Conservation (phyloP, 495 filamentous ascomycete genomes). For the Tuber aestivum region DNA sequence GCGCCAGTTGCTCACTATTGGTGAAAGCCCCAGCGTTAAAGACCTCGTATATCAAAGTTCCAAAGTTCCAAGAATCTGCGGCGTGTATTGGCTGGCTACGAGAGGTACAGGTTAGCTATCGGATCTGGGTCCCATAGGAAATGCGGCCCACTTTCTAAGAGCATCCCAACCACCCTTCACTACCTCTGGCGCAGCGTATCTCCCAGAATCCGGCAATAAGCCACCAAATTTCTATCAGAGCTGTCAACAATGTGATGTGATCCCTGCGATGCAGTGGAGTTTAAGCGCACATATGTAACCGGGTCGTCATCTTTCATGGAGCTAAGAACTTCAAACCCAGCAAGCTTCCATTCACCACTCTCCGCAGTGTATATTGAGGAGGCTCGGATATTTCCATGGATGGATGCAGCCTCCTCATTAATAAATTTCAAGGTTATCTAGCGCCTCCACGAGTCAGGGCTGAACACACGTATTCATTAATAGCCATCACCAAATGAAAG, state of each 20-base stretch:
- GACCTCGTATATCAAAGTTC: slow-evolving; percentile 75
- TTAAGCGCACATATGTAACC: slow-evolving; percentile 70
- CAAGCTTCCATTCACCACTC: slow-evolving; percentile 96
- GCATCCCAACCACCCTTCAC: slow-evolving; percentile 79
- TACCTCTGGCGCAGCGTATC: slow-evolving; percentile 81
- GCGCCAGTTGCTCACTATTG: slow-evolving; percentile 66
- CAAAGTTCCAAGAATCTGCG: slow-evolving; percentile 81
- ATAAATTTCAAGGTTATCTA: slow-evolving; percentile 91
- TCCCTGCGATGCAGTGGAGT: background rate
- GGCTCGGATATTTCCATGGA: slow-evolving; percentile 78
- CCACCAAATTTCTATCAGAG: slow-evolving; percentile 67
- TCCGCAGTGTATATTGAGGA: slow-evolving; percentile 86
- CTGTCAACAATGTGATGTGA: slow-evolving; percentile 4
- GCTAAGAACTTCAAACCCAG: slow-evolving; percentile 87
- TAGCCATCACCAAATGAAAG: background rate
- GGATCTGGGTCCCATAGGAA: background rate
- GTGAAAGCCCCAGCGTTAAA: slow-evolving; percentile 74
- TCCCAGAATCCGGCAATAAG: slow-evolving; percentile 70
- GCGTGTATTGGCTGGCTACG: slow-evolving; percentile 65
- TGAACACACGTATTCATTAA: slow-evolving; percentile 20
- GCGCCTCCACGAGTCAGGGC: background rate
- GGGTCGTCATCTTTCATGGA: slow-evolving; percentile 93
- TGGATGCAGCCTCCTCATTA: slow-evolving; percentile 82
- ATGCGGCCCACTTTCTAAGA: slow-evolving; percentile 53
- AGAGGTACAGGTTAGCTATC: background rate